A percentile compares a stretch with the other conserved stretches of the same genome.
Conservation (phyloP, 2,329 filamentous ascomycete species). For the Colletotrichum brevisporum region DNA sequence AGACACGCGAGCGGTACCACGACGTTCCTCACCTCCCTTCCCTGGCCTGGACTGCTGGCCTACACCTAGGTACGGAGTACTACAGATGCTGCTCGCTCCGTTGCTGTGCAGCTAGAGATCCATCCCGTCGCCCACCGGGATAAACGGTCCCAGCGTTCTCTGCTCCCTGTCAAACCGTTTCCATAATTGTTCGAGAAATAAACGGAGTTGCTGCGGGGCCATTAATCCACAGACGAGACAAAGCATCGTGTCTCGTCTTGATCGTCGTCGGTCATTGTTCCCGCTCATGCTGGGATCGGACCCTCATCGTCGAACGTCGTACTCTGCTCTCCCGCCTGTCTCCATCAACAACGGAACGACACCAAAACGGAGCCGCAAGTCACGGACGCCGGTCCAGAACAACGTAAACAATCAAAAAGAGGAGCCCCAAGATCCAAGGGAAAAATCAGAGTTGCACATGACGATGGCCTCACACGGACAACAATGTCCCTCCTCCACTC, state of each 20-base stretch:
- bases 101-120: no score
- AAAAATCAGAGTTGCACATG: constrained; percentile 21
- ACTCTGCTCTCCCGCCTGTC: constrained; percentile 1
- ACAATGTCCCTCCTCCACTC: neutral
- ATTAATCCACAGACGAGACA: constrained; percentile 24
- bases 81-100: no score
- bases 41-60: no score
- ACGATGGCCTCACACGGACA: constrained; percentile 30
- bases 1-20: constrained; percentile 3
- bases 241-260: constrained; percentile 37
- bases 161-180: constrained; percentile 12
- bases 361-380: constrained; percentile 29
- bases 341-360: constrained; percentile 25
- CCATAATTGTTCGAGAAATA: constrained; percentile 18
- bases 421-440: neutral
- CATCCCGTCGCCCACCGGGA: no score
- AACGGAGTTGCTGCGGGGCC: constrained; percentile 25
- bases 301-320: constrained; percentile 21
- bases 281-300: neutral
- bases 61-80: no score
- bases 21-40: neutral
- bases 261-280: constrained; percentile 29
- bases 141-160: neutral
- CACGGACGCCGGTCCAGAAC: constrained; percentile 29
- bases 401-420: constrained; percentile 22